Conservation (phyloP, 257 asterid genomes). For the Scutellaria baicalensis region DNA sequence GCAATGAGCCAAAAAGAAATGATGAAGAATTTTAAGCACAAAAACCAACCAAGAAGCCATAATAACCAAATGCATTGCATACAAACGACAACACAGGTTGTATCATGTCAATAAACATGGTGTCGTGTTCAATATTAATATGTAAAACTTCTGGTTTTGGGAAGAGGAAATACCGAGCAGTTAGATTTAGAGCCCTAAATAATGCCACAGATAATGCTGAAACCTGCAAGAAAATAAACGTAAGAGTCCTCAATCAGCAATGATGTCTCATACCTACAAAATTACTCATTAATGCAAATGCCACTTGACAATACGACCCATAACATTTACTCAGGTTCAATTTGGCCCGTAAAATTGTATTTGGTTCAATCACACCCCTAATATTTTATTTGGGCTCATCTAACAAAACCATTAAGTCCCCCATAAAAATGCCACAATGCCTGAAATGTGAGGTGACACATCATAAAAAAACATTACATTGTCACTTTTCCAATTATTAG, state of each 20-base stretch:
- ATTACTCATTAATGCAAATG: neutral
- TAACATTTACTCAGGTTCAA: too few species aligned
- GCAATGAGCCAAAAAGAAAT: neutral
- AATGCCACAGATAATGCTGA: constrained; percentile 83
- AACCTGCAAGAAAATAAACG: constrained; percentile 50
- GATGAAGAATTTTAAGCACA: neutral
- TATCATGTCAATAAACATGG: neutral
- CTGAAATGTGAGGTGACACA: too few species aligned
- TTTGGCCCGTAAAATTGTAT: too few species aligned
- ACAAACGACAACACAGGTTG: neutral
- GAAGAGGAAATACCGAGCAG: constrained; percentile 47
- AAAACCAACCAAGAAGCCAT: neutral
- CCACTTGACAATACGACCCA: too few species aligned
- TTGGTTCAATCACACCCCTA: too few species aligned
- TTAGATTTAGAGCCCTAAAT: constrained; percentile 83
- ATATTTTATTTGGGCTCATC: too few species aligned
- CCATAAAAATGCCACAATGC: too few species aligned
- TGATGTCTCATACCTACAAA: neutral
- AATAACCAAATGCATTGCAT: neutral
- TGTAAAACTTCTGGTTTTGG: neutral
- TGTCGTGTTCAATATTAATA: constrained; percentile 1
- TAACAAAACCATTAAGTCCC: too few species aligned
- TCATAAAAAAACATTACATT: neutral
- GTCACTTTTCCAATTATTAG: neutral
- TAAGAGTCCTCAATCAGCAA: constrained; percentile 6